Conservation (phyloP, 495 filamentous ascomycete genomes). For the Saxophila tyrrhenica region DNA sequence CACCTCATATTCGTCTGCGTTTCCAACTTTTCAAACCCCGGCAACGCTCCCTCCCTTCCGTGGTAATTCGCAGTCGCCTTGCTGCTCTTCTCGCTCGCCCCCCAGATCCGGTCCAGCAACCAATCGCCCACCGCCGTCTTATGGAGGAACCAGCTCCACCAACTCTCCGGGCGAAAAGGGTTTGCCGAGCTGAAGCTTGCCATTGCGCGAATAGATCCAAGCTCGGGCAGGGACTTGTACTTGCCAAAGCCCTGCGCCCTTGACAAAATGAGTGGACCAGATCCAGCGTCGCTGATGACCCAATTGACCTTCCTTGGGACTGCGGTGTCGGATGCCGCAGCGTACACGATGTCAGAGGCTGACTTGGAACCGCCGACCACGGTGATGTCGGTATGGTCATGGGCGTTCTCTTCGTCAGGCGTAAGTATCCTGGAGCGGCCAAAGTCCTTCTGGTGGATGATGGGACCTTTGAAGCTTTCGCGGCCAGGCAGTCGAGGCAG, state of each 20-base stretch:
- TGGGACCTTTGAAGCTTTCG: slow-evolving; percentile 22
- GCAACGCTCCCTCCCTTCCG: slow-evolving; percentile 14
- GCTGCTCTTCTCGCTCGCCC: background rate
- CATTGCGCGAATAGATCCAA: slow-evolving; percentile 8
- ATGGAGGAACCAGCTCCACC: slow-evolving; percentile 28
- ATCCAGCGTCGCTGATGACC: slow-evolving; percentile 31
- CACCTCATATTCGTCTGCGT: slow-evolving; percentile 26
- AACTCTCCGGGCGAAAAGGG: slow-evolving; percentile 17
- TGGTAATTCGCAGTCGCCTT: slow-evolving; percentile 18
- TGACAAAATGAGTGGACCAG: slow-evolving; percentile 24
- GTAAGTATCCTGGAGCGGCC: slow-evolving; percentile 26
- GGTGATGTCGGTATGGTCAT: slow-evolving; percentile 21
- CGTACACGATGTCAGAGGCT: slow-evolving; percentile 36
- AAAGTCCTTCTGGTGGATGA: slow-evolving; percentile 35
- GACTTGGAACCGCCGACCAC: slow-evolving; percentile 37
- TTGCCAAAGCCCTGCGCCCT: slow-evolving; percentile 10
- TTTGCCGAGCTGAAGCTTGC: slow-evolving; percentile 14
- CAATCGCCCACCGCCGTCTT: slow-evolving; percentile 16
- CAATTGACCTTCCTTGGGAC: slow-evolving; percentile 32
- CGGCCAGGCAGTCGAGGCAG: slow-evolving; percentile 21
- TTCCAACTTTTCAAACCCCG: slow-evolving; percentile 28
- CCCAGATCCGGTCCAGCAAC: slow-evolving; percentile 22
- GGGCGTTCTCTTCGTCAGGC: slow-evolving; percentile 1
- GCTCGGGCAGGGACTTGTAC: slow-evolving; percentile 25
- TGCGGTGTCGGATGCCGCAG: slow-evolving; percentile 11